Evolutionary conservation across 2,329 filamentous ascomycete genomes (phyloP), one percentile per base, ranked within the genome.

Genomic region (Reticulascus tulasneorum): DNA sequence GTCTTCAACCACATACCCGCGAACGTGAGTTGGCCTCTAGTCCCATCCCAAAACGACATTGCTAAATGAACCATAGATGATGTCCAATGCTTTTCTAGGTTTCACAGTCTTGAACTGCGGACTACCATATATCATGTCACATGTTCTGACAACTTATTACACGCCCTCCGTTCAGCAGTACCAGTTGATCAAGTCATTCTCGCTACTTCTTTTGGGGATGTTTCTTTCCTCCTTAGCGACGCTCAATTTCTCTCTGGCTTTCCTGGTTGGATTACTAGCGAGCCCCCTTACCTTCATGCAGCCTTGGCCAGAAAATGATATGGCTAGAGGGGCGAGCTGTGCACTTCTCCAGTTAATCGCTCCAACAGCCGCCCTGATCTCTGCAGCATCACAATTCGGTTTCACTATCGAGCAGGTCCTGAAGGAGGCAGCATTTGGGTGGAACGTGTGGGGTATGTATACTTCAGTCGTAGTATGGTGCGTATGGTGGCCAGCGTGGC

Each of bases 401-500:
- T 33, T 66, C 1, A 53, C 56, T 5, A 57, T 89, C 2, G 67
- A 67, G 27, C 62, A 75, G 3, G 70, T 93, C 3, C 61, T 95
- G 33, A 72, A 71, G 19, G 74, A 84, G 55, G 86, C 87, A 2
- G 86, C 85, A 6, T 89, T 93, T 56, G 89, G 86, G 0, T 95
- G 89, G 89, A 77, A 87, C 53, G 80, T 95, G 10, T 89, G 84
- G 78, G 87, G 88, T 2, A 79, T 93, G 74, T 94, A 89, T 67
- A 94, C 89, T 2, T 83, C 86, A 41, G 79, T 95, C 13, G 79
- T 94, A 9, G 75, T 95, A n/a, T 95, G 89, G 86, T 85, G 88
- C 56, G 81, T 95, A 27, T 96, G 90, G 90, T 93, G 88, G 84
- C 90, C 90, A 1, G 88, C 87, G 7, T 96, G 90, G 90, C 59